phyloP scores from a whole-genome alignment of 2,329 filamentous ascomycete genomes.

The Elsinoe necatrix region DNA sequence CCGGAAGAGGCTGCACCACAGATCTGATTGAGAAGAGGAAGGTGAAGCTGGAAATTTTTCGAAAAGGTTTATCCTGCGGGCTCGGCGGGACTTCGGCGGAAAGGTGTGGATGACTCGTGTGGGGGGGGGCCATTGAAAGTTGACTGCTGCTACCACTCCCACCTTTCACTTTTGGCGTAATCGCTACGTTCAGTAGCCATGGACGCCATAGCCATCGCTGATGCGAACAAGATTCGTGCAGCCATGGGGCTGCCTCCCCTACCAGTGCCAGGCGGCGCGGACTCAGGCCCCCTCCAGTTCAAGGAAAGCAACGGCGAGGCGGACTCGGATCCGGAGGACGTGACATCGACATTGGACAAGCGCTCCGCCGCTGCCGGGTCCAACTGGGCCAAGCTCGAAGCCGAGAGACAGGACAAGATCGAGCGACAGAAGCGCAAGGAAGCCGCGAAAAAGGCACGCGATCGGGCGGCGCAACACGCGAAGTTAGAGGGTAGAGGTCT shows the following conservation, averaged over 20 bases:
- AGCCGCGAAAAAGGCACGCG: constrained; percentile 77
- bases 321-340: constrained; percentile 54
- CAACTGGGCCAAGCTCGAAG: constrained; percentile 63
- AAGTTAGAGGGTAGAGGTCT: constrained; percentile 75
- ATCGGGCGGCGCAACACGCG: constrained; percentile 66
- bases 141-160: too few relatives aligned
- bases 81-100: constrained; percentile 11
- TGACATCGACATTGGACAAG: constrained; percentile 74
- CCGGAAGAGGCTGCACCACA: constrained; percentile 77
- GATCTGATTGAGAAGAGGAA: constrained; percentile 51
- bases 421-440: constrained; percentile 73
- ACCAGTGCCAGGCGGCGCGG: constrained; percentile 60
- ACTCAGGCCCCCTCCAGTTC: constrained; percentile 48
- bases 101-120: neutral
- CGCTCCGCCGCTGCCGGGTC: constrained; percentile 64
- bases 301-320: constrained; percentile 44
- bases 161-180: too few relatives aligned
- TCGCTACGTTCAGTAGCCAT: constrained; percentile 17
- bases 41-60: constrained; percentile 15
- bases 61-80: neutral
- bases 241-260: constrained; percentile 86
- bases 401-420: constrained; percentile 63
- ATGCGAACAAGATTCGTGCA: constrained; percentile 84
- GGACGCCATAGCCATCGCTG: constrained; percentile 64
- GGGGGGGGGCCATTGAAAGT: constrained; percentile 1